phyloP scores from a whole-genome alignment of 2,329 filamentous ascomycete genomes.

The Ophiostoma novo-ulmi region DNA sequence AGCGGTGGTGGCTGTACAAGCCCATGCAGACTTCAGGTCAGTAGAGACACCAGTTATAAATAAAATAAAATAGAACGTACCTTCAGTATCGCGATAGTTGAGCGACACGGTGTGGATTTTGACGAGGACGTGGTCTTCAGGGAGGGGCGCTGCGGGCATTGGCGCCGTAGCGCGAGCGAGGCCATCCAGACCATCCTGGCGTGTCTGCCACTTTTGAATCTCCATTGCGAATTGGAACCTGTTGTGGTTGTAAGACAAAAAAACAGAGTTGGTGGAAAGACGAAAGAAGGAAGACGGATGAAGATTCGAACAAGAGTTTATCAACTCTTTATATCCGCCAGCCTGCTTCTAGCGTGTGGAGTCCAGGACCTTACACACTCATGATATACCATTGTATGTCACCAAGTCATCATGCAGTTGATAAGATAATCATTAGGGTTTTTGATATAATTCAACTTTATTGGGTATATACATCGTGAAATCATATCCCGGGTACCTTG shows the following conservation, averaged over 20 bases:
- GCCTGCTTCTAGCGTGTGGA: background rate
- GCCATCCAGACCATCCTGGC: constrained; percentile 52
- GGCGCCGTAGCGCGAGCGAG: constrained; percentile 42
- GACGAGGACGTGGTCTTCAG: constrained; percentile 47
- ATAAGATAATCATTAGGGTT: background rate
- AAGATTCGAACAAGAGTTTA: background rate
- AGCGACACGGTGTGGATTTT: constrained; percentile 47
- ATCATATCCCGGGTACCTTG: constrained; percentile 14
- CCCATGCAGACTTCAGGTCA: constrained; percentile 53
- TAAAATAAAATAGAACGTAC: constrained; percentile 30
- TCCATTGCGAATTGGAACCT: background rate
- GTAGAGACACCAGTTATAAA: background rate
- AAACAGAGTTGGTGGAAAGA: background rate
- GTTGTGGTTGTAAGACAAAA: background rate
- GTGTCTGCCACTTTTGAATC: constrained; percentile 49
- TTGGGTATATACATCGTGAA: constrained; percentile 15
- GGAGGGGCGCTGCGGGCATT: constrained; percentile 42
- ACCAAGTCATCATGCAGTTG: background rate
- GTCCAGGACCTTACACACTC: background rate
- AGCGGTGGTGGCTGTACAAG: constrained; percentile 61
- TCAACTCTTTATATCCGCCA: background rate
- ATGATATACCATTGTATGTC: too few species aligned
- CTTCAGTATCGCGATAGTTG: constrained; percentile 49
- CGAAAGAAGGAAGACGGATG: too few species aligned
- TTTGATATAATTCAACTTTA: background rate